These are phyloP conservation scores for Inonotus obliquus DNA, from an alignment of 1,284 basidiomycete species.

Conservation along the genomic window DNA sequence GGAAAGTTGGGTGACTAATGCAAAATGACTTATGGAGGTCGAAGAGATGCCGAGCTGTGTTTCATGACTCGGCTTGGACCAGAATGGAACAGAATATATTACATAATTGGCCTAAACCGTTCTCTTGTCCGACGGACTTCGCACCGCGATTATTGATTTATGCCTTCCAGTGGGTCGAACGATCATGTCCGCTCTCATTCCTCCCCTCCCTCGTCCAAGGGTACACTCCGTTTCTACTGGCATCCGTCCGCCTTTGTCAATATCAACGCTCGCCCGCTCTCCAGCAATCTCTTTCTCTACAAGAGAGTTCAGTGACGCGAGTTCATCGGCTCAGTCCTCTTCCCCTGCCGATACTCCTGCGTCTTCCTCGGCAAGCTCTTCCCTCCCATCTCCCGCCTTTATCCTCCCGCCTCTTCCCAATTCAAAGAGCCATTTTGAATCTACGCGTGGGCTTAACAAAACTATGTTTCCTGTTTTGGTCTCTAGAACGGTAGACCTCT, in stretches of 20 bases:
- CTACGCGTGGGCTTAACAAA: constrained; percentile 3
- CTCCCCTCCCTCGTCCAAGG: constrained; percentile 29
- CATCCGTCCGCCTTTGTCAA: constrained; percentile 48
- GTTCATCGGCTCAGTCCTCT: neutral
- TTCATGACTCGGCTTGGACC: neutral
- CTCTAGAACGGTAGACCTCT: constrained; percentile 46
- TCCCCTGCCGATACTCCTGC: constrained; percentile 21
- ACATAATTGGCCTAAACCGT: neutral
- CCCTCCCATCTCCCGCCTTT: constrained; percentile 29
- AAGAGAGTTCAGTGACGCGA: neutral
- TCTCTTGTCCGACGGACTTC: neutral
- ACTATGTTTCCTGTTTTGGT: constrained; percentile 48
- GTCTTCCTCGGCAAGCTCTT: constrained; percentile 41
- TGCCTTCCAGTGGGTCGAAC: neutral
- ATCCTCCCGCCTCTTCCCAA: constrained; percentile 15
- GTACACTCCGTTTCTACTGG: constrained; percentile 59
- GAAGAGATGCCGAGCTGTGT: neutral
- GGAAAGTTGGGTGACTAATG: neutral
- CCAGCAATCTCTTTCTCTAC: constrained; percentile 9
- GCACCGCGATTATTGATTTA: neutral
- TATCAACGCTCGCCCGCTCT: constrained; percentile 32
- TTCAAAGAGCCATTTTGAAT: constrained; percentile 20
- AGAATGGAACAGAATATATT: neutral
- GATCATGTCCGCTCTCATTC: constrained; percentile 11
- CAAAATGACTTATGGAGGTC: neutral